Evolutionary conservation across 768 basidiomycete species (phyloP).

Genomic region (Amyloporia xantha): DNA sequence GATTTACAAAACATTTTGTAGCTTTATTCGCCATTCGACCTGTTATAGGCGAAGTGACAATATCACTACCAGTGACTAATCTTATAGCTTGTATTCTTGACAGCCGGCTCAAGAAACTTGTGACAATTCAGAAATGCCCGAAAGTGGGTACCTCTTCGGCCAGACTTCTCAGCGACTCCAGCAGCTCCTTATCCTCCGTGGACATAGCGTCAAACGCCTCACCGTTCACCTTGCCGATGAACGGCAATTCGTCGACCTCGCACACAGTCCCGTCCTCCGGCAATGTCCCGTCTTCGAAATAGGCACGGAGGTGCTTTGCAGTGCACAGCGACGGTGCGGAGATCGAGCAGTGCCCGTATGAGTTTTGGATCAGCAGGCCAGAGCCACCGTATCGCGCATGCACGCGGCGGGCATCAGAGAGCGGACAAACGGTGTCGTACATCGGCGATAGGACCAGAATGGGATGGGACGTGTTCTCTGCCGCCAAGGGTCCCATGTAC

Average conservation of each 20-base stretch:
- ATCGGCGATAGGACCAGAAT: constrained; percentile 14
- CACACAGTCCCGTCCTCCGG: constrained; percentile 16
- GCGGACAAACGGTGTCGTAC: constrained; percentile 16
- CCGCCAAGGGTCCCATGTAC: constrained; percentile 14
- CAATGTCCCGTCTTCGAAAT: constrained; percentile 14
- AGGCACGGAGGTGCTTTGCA: constrained; percentile 14
- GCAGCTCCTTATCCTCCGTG: constrained; percentile 9
- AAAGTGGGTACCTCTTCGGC: constrained; percentile 8
- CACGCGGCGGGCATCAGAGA: constrained; percentile 12
- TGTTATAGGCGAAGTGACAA: too few relatives aligned
- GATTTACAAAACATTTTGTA: too few relatives aligned
- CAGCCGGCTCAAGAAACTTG: too few relatives aligned
- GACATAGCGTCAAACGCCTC: constrained; percentile 1
- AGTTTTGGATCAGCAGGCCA: constrained; percentile 16
- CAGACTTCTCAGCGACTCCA: constrained; percentile 11
- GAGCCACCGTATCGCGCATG: constrained; percentile 12
- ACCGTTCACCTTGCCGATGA: constrained; percentile 7
- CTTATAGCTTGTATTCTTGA: too few relatives aligned
- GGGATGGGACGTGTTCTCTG: constrained; percentile 14
- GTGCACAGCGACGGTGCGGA: constrained; percentile 17
- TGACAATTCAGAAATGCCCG: neutral
- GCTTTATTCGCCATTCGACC: too few relatives aligned
- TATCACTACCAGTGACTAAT: too few relatives aligned
- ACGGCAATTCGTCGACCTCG: constrained; percentile 16
- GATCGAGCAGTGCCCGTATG: constrained; percentile 16